Evolutionary conservation across 2,329 filamentous ascomycete species (phyloP).

Genomic region (Orbilia ellipsospora): DNA sequence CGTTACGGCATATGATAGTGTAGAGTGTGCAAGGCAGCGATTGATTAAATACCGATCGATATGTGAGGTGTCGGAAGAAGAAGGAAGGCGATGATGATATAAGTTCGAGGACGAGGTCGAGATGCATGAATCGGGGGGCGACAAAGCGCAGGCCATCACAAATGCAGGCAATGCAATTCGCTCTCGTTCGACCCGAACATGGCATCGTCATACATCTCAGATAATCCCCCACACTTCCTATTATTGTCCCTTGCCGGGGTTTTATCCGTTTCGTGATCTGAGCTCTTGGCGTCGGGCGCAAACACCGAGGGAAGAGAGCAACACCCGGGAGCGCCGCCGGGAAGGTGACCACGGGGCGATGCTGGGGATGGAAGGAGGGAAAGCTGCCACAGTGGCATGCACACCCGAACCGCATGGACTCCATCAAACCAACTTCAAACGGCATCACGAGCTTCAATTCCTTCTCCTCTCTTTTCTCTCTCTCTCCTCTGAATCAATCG

Average conservation of each 20-base stretch:
- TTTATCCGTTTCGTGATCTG: not conserved
- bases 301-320: not conserved
- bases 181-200: not conserved
- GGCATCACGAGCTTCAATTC: slow-evolving; percentile 47
- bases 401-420: not conserved
- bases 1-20: too few species aligned
- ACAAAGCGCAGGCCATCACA: slow-evolving; percentile 3
- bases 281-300: not conserved
- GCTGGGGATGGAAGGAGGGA: not conserved
- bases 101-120: too few species aligned
- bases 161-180: slow-evolving; percentile 21
- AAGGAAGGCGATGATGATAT: not conserved
- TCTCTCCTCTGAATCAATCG: not conserved
- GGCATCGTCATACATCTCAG: not conserved
- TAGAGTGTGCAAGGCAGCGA: not conserved
- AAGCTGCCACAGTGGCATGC: slow-evolving; percentile 37
- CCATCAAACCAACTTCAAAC: not conserved
- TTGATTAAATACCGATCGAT: not conserved
- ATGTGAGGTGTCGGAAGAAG: not conserved
- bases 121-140: not conserved
- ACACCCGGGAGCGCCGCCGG: not conserved
- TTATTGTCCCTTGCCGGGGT: not conserved
- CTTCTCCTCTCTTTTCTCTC: slow-evolving; percentile 13
- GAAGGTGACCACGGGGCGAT: not conserved
- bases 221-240: too few species aligned